Conservation (phyloP, 75 land plant genomes). For the Chamaecyparis obtusa region DNA sequence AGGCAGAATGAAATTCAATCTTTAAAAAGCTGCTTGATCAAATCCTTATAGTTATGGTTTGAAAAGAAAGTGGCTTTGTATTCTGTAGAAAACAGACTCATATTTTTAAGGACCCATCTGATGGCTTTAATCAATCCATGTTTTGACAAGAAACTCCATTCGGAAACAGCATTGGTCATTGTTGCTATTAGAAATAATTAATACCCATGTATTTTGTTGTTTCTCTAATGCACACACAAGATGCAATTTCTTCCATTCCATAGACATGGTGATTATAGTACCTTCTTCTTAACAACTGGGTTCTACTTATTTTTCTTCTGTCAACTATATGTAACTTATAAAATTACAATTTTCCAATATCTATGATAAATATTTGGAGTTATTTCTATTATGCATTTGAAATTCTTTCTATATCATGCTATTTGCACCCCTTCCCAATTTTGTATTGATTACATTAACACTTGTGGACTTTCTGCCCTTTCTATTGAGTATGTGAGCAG, state of each 20-base stretch:
- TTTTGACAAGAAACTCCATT: not conserved
- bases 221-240: not conserved
- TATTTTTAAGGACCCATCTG: not conserved
- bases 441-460: not conserved
- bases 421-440: not conserved
- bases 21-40: not conserved
- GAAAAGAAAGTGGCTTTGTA: not conserved
- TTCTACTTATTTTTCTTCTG: not conserved
- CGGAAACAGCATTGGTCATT: not conserved
- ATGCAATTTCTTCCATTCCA: not conserved
- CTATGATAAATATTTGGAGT: not conserved
- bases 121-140: not conserved
- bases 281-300: too few relatives aligned
- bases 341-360: not conserved
- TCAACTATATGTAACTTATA: not conserved
- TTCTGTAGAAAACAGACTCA: not conserved
- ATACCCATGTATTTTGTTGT: not conserved
- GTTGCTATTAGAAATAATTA: not conserved
- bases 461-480: not conserved
- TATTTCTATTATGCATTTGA: not conserved
- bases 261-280: too few relatives aligned
- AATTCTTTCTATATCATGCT: not conserved
- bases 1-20: not conserved
- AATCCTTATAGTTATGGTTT: not conserved
- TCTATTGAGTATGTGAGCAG: not conserved